Evolutionary conservation across 768 basidiomycete genomes (phyloP), one percentile per base, ranked within the genome.

Genomic region (Atractiella rhizophila): DNA sequence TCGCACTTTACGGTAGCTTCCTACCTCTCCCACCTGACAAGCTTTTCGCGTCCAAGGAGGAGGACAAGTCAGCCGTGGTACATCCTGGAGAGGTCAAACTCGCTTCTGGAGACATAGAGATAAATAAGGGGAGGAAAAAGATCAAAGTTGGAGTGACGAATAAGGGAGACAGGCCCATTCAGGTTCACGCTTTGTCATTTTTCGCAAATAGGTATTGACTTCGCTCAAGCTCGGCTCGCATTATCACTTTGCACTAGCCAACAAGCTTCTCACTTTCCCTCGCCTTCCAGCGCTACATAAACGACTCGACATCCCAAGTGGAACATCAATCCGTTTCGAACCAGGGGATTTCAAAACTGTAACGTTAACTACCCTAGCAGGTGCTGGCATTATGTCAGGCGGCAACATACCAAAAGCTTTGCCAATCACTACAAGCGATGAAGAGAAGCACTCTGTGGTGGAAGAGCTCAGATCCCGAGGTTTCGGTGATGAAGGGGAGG

Each of bases 271-370:
- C 8, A 63, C 64, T 11, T 96, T 96, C 50, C 85, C 96, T 60
- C 74, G 91, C 21, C 60, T 58, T 4, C 66, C 70, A 43, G 71
- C 85, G 0, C 76, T 85, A 47, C 77, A 76, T 5, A 82, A 71
- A 52, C 70, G 78, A 11, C 70, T 98, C 6, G 83, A 98, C 56
- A 91, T 96, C 39, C 63, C 88, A 0, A 74, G 91, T 0, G 88
- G 91, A 5, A 96, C 85, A 0, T 86, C 91, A 5, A 79, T 91
- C 5, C 72, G 91, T 25, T 96, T 98, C 56, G 91, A 98, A 56
- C 88, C 91, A 0, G 82, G 85, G 2, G 82, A 88, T 50, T 56
- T 59, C 28, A 85, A 82, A 62, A 72, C 80, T 0, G 77, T 96
- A 29, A 69, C 68, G 0, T 69, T 96, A 6, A 77, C 79, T 45